Conservation (phyloP, 2,329 filamentous ascomycete species). For the Aspergillus fructus region DNA sequence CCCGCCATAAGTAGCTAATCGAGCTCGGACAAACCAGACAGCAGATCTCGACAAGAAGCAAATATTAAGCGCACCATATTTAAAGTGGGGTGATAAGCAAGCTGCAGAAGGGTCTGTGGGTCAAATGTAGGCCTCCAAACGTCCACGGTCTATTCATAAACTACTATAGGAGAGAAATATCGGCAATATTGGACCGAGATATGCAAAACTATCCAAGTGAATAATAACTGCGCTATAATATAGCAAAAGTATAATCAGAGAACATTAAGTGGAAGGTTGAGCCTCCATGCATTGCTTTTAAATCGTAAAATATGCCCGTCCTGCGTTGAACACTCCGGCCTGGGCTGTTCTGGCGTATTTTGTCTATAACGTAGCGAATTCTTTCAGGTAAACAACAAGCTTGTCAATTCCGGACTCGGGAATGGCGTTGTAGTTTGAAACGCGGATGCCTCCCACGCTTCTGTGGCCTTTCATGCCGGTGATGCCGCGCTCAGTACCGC, state of each 20-base stretch:
- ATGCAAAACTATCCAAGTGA: not conserved
- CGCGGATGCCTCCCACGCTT: constrained; percentile 76
- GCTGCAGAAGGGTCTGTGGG: not conserved
- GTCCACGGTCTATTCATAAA: not conserved
- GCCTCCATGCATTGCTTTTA: constrained; percentile 9
- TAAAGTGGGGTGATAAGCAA: not conserved
- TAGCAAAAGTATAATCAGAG: not conserved
- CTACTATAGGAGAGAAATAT: not conserved
- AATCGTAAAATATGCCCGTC: not conserved
- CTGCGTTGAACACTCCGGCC: constrained; percentile 6
- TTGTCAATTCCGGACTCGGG: constrained; percentile 49
- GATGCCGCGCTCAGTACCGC: constrained; percentile 66
- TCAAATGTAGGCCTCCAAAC: not conserved
- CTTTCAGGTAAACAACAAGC: constrained; percentile 45
- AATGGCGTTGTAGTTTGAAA: constrained; percentile 87
- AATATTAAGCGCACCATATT: not conserved
- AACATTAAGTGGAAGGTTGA: constrained; percentile 8
- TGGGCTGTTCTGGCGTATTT: not conserved
- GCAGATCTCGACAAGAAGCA: not conserved
- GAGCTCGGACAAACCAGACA: not conserved
- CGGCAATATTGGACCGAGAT: not conserved
- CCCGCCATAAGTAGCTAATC: not conserved
- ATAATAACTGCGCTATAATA: not conserved
- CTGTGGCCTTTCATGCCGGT: constrained; percentile 86
- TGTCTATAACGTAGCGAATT: constrained; percentile 48